Base-by-base conservation (phyloP, 2,329 filamentous ascomycete species). In the Akanthomyces lecanii region DNA sequence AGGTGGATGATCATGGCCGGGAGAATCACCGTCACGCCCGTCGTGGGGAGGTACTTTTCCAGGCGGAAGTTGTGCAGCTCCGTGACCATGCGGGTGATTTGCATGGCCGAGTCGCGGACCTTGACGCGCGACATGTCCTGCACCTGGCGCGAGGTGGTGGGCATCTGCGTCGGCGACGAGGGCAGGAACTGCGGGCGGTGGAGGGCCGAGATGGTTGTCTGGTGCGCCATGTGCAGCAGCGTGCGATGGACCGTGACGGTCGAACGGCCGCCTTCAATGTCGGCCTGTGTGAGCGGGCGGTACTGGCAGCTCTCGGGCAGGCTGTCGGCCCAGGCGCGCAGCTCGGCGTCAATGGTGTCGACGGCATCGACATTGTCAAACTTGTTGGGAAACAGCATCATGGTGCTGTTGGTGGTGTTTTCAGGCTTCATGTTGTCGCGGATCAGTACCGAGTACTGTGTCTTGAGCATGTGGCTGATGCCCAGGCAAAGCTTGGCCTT, bases 1-100 rank as follows among this genome's bases (percentile, higher is more conserved):
- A 97, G 83, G 71, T 97, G 93, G 62, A 96, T 96, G 68, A 97
- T 96, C 78, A 97, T 94, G 23, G 93, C 92, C 0, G 93, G 93
- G 1, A 97, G 84, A 5, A 97, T 87, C 47, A 96, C 92, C 0
- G 93, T 97, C 11, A 97, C 92, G 45, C 92, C 92, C 0, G 92
- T 94, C 0, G 92, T 97, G 1, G 93, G 92, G 10, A 97, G 83
- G 70, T 87, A 96, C 63, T 84, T 85, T 66, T 94, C 92, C 14
- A 97, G 81, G 55, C 88, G 85, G 53, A 88, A 79, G 42, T 83
- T 81, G 72, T 92, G 89, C 51, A 97, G 81, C 67, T 92, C 88
- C 53, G 89, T 85, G 1, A 91, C 90, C 75, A 96, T 93, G 63
- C 85, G 85, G 2, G 93, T 97, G 71, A 96, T 97, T 68, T 93